Evolutionary conservation across 305 asterid species (phyloP), one percentile per base, ranked within the genome.

Genomic region (Caryopteris hybrid): DNA sequence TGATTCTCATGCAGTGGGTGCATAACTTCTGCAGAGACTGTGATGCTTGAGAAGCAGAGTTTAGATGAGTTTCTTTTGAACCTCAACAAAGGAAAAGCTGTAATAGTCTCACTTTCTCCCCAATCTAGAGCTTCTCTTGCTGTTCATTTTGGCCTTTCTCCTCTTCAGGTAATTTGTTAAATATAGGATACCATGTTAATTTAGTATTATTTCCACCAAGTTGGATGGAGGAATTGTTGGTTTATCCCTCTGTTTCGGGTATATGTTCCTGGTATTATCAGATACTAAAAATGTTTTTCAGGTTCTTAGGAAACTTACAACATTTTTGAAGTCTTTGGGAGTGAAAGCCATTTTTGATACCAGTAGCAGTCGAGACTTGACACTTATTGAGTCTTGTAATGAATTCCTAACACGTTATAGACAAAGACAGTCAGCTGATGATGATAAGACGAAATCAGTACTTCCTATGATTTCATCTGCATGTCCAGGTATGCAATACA

Each of bases 21-120:
- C 81, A 81, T 94, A 68, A 94, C 99, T 27, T 91, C 99, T 4
- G 99, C 99, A 47, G 99, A 94, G 85, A 89, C 97, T 0, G 95
- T 94, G 65, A 84, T 94, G 96, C 99, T 94, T 67, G 99, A 94
- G 88, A 91, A 85, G 81, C 99, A 94, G 84, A 94, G 97, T 84
- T 77, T 86, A 58, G 97, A 89, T 53, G 99, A 94, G 79, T 94
- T 94, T 76, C 80, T 88, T 79, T 81, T 77, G 33, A 89, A 79
- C 52, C 82, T 94, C 47, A 61, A 75, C 61, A 75, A 73, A 47
- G 97, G 96, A 66, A 94, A 85, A 74, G 60, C 91, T 23, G 92
- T 85, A 18, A 64, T 94, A 70, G 85, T 94, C 75, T 94, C 99
- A 29, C 76, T 91, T 33, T 88, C 99, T 66, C 96, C 99, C 38